A percentile compares a stretch with the other conserved stretches of the same genome.
Evolutionary conservation across 495 filamentous ascomycete genomes (phyloP).

Genomic region (Penicillium atrosanguineum): DNA sequence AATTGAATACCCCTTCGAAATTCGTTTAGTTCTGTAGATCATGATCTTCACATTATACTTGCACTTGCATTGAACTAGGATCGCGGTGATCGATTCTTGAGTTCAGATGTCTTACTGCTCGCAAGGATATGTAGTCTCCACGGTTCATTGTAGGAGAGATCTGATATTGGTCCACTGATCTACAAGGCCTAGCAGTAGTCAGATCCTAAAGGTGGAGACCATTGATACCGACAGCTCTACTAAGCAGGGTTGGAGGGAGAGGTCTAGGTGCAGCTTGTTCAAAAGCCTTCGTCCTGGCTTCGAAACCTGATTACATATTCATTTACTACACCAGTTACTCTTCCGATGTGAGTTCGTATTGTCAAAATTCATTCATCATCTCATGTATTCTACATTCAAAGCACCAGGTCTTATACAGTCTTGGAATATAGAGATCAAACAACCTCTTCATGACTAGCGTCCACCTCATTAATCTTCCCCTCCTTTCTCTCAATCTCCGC

Average conservation of each 20-base stretch:
- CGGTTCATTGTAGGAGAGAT: background rate
- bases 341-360: too few relatives aligned
- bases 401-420: background rate
- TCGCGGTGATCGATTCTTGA: background rate
- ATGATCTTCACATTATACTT: too few relatives aligned
- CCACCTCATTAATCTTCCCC: slow-evolving; percentile 3
- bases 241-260: too few relatives aligned
- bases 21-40: background rate
- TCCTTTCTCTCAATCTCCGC: slow-evolving; percentile 27
- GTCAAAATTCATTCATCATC: background rate
- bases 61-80: too few relatives aligned
- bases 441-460: slow-evolving; percentile 21
- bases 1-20: slow-evolving; percentile 4
- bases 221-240: too few relatives aligned
- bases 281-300: too few relatives aligned
- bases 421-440: slow-evolving; percentile 2
- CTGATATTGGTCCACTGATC: background rate
- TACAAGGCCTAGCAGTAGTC: background rate
- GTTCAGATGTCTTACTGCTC: background rate
- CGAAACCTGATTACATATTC: too few relatives aligned
- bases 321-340: too few relatives aligned
- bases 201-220: too few relatives aligned
- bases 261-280: too few relatives aligned
- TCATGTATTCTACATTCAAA: background rate
- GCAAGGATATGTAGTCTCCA: background rate